These are phyloP conservation scores for Incumbomyces delicatus DNA, from an alignment of 2,329 filamentous ascomycete genomes.

Conservation along the genomic window DNA sequence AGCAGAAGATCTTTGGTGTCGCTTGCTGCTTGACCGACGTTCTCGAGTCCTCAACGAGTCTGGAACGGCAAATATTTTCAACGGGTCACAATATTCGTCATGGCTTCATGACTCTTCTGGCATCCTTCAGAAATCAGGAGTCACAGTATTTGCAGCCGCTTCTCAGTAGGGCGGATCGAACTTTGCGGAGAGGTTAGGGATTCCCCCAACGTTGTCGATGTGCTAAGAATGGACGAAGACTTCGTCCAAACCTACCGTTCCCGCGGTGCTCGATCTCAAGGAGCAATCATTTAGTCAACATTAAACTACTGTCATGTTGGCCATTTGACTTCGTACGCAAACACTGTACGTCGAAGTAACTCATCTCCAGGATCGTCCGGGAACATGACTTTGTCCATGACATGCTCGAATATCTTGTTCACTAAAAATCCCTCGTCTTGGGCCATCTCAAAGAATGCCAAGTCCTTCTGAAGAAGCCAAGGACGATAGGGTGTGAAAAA, in stretches of 20 bases:
- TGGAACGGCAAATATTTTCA: too few relatives aligned
- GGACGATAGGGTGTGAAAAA: slow-evolving; percentile 93
- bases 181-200: neutral
- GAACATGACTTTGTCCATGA: slow-evolving; percentile 80
- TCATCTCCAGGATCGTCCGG: slow-evolving; percentile 80
- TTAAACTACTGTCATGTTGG: neutral
- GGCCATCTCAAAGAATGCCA: slow-evolving; percentile 75
- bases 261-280: neutral
- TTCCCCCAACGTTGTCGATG: too few relatives aligned
- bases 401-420: slow-evolving; percentile 68
- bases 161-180: neutral
- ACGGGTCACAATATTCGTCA: too few relatives aligned
- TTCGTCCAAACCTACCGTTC: too few relatives aligned
- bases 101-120: too few relatives aligned
- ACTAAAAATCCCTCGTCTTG: slow-evolving; percentile 62
- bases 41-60: too few relatives aligned
- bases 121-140: neutral
- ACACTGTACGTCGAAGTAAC: slow-evolving; percentile 69
- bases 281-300: too few relatives aligned
- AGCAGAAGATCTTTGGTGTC: too few relatives aligned
- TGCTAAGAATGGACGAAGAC: too few relatives aligned
- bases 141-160: neutral
- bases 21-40: too few relatives aligned
- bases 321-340: slow-evolving; percentile 67
- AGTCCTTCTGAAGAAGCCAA: slow-evolving; percentile 76